phyloP scores from a whole-genome alignment of 305 asterid genomes.

The Fraxinus dipetala region DNA sequence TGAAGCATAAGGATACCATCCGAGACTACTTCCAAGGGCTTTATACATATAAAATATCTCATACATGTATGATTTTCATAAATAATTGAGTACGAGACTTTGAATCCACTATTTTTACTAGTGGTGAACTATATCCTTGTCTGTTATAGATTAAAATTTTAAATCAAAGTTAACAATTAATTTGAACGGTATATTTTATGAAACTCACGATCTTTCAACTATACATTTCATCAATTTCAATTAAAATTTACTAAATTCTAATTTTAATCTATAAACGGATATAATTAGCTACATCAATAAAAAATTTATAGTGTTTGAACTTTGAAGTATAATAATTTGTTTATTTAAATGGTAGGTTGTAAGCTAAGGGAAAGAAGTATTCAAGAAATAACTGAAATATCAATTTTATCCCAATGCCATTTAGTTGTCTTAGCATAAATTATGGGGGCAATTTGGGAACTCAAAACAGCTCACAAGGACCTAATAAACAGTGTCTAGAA shows the following conservation, averaged over 20 bases:
- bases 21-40: no score
- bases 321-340: neutral
- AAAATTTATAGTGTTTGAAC: neutral
- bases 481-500: conserved; percentile 11
- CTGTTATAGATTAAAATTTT: no score
- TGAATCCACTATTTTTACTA: no score
- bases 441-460: conserved; percentile 13
- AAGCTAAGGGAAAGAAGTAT: neutral
- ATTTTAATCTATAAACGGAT: neutral
- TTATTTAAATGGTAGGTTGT: neutral
- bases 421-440: neutral
- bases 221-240: neutral
- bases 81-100: no score
- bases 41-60: no score
- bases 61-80: no score
- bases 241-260: no score
- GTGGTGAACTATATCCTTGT: no score
- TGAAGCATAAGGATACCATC: no score
- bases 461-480: neutral
- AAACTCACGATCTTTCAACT: no score
- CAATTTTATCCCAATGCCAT: neutral
- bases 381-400: neutral
- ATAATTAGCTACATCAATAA: neutral
- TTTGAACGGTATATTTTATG: no score
- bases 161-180: no score